Base-by-base conservation (phyloP, 768 basidiomycete genomes). In the Podaxis sp. region DNA sequence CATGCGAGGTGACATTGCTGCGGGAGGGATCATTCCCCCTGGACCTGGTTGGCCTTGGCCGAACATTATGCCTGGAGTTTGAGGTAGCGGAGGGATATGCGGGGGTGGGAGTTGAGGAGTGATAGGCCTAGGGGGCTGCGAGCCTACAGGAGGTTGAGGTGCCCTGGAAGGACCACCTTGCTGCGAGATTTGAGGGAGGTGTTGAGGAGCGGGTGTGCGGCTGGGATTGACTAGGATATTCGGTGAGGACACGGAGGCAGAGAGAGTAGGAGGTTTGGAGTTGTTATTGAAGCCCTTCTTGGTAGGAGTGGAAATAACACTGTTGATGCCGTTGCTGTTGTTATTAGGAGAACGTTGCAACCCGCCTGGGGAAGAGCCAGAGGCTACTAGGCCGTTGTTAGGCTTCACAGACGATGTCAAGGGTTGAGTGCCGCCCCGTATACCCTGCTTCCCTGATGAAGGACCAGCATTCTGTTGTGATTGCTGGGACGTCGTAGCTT, bases 271-370 rank as follows among this genome's bases (percentile, higher is more conserved):
- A 61, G 77, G 70, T 71, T 87, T 65, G 28, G 47, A 4, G 51
- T 42, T 89, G 51, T 42, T 89, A 68, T 74, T 82, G 67, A 79
- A 74, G 59, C 80, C 82, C 78, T 89, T 90, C 81, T 89, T 90
- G 46, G 76, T 72, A 50, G 79, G 69, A 44, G 40, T 60, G 21
- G 38, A 11, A 35, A 42, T 21, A 14, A 73, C 70, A 21, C 79
- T 77, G 63, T 79, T 82, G 40, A 74, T 77, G 38, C 54, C 64
- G 13, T 63, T 60, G 36, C 58, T 61, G 38, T 66, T 70, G 44
- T 59, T 68, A 50, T 77, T 78, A 7, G 78, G 78, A 32, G 78
- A 77, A 37, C 77, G 80, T 62, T 76, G 79, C 58, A 65, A 66
- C 54, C 48, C 69, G 48, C 78, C 72, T 21, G 73, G 63, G 18